A percentile compares a stretch with the other conserved stretches of the same genome.
Conservation (phyloP, 1,139 yeast genomes). For the Ogataea hybrid region DNA sequence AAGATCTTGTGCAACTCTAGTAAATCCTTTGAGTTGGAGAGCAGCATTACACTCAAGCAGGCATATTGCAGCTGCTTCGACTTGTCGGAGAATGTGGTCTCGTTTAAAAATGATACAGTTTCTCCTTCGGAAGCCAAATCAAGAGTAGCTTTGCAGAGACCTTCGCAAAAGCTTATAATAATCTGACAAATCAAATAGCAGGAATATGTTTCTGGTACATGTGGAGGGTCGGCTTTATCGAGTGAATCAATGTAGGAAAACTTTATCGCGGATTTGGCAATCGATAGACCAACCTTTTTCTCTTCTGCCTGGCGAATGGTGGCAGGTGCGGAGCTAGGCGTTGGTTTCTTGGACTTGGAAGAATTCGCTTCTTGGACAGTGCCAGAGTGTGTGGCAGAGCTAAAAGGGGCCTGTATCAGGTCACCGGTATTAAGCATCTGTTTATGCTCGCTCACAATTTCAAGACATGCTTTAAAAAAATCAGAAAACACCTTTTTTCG, state of each 20-base stretch:
- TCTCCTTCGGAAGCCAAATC: constrained; percentile 35
- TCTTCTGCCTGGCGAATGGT: constrained; percentile 13
- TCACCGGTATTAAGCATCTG: constrained; percentile 38
- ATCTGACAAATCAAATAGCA: constrained; percentile 57
- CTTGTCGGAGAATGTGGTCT: constrained; percentile 16
- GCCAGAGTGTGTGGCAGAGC: constrained; percentile 1
- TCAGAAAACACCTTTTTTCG: constrained; percentile 64
- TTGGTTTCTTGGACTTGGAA: constrained; percentile 1
- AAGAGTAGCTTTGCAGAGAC: constrained; percentile 57
- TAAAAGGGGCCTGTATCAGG: constrained; percentile 31
- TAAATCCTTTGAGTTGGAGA: constrained; percentile 45
- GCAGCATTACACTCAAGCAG: constrained; percentile 41
- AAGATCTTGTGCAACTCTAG: constrained; percentile 48
- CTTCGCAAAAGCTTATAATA: constrained; percentile 60
- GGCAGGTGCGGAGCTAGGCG: constrained; percentile 6
- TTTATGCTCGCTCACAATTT: constrained; percentile 36
- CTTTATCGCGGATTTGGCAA: constrained; percentile 41
- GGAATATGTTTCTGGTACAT: constrained; percentile 60
- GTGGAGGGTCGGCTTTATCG: constrained; percentile 72
- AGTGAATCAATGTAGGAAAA: constrained; percentile 66
- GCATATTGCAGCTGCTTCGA: constrained; percentile 34
- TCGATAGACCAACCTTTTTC: constrained; percentile 20
- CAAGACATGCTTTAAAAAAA: constrained; percentile 48
- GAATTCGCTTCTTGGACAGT: constrained; percentile 9
- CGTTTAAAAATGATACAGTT: constrained; percentile 18